phyloP scores from a whole-genome alignment of 2,329 filamentous ascomycete genomes.

The Tricladium varicosporioides region DNA sequence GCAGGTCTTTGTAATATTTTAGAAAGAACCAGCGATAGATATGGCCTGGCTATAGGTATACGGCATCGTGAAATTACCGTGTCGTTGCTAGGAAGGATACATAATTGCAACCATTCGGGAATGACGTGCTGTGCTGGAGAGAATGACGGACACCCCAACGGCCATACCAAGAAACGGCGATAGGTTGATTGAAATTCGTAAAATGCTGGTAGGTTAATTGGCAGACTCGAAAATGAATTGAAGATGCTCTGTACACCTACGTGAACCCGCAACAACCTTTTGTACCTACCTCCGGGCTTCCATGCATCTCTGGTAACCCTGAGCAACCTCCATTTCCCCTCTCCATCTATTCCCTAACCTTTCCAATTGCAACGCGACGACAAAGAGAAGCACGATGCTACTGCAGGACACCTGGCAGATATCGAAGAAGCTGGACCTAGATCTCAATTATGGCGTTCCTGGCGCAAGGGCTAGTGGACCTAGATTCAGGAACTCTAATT shows the following conservation, averaged over 20 bases:
- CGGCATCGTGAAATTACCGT: constrained; percentile 25
- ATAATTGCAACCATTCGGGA: constrained; percentile 14
- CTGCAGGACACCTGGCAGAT: neutral
- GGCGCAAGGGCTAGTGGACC: neutral
- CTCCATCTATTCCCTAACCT: neutral
- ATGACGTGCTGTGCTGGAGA: constrained; percentile 8
- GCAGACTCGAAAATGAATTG: neutral
- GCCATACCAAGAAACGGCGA: constrained; percentile 1
- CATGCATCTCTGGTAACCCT: neutral
- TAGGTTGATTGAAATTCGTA: neutral
- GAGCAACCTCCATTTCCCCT: neutral
- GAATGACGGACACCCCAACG: neutral
- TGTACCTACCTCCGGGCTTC: neutral
- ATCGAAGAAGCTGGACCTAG: neutral
- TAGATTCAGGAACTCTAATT: neutral
- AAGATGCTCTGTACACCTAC: too few relatives aligned
- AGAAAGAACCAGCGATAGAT: constrained; percentile 27
- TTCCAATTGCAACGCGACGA: neutral
- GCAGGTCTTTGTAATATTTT: constrained; percentile 30
- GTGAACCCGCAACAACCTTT: neutral
- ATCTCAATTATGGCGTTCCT: neutral
- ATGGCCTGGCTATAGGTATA: constrained; percentile 28
- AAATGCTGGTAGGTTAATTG: neutral
- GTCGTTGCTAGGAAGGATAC: constrained; percentile 13
- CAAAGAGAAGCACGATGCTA: too few relatives aligned